A percentile compares a stretch with the other conserved stretches of the same genome.
Conservation (phyloP, 441 rosid genomes). For the Euphorbia celastroides region DNA sequence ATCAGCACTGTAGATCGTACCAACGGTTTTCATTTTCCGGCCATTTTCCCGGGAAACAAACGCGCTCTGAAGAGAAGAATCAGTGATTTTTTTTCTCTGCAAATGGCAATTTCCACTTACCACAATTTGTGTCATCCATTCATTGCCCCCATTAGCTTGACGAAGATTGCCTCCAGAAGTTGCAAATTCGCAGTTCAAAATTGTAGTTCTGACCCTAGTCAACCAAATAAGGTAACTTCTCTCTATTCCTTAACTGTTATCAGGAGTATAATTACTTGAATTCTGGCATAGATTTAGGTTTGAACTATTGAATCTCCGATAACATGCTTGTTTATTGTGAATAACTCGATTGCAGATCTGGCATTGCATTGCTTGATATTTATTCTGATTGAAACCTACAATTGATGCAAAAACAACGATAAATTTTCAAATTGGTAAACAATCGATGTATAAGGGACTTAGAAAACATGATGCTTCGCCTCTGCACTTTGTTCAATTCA, state of each 20-base stretch:
- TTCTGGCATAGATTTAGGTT: neutral
- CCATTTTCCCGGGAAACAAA: constrained; percentile 21
- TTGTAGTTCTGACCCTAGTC: constrained; percentile 26
- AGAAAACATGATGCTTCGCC: neutral
- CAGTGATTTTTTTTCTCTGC: neutral
- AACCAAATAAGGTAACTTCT: constrained; percentile 47
- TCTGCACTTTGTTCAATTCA: neutral
- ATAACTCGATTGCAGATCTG: neutral
- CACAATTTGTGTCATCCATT: constrained; percentile 22
- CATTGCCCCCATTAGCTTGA: constrained; percentile 24
- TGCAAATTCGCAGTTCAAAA: constrained; percentile 47
- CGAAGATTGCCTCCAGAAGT: constrained; percentile 27
- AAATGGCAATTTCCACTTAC: constrained; percentile 33
- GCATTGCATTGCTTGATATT: neutral
- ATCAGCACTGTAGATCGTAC: neutral
- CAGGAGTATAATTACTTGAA: no score
- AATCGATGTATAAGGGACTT: neutral
- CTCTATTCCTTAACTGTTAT: no score
- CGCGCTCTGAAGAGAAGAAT: constrained; percentile 3
- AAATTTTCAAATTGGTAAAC: neutral
- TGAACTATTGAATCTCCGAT: neutral
- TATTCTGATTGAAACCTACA: neutral
- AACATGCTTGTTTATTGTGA: neutral
- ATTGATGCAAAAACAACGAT: neutral
- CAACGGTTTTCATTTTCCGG: neutral